Evolutionary conservation across 129 eudicot species (phyloP).

Genomic region (Ambrosia artemisiifolia): DNA sequence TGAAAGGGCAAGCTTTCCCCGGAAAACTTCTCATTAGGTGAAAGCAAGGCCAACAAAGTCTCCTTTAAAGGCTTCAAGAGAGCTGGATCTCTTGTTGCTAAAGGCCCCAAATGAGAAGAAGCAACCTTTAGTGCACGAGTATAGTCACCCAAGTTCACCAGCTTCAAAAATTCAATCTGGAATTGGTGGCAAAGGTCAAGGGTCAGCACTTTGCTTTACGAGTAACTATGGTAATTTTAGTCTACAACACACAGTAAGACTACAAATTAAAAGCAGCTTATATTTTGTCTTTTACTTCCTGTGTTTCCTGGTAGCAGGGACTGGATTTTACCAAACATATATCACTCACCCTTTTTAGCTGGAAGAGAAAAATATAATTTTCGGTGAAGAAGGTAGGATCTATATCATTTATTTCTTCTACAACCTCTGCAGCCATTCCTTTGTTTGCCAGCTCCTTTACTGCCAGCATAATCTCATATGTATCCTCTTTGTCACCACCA

Average conservation of each 20-base stretch:
- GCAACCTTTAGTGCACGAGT: conserved; percentile 82
- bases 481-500: conserved; percentile 44
- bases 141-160: conserved; percentile 70
- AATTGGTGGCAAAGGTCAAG: neutral
- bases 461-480: conserved; percentile 68
- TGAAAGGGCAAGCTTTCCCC: conserved; percentile 55
- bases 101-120: conserved; percentile 75
- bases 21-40: conserved; percentile 58
- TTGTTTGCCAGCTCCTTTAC: conserved; percentile 77
- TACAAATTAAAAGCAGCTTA: neutral
- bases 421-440: conserved; percentile 97
- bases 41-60: conserved; percentile 74
- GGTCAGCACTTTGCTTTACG: neutral
- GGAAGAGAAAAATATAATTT: conserved; percentile 69
- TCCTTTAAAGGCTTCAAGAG: conserved; percentile 85
- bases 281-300: neutral
- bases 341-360: conserved; percentile 76
- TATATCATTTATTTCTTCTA: conserved; percentile 76
- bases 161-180: conserved; percentile 92
- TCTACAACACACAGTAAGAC: conserved; percentile 1
- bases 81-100: conserved; percentile 76
- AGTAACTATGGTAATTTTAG: neutral
- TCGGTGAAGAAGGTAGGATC: conserved; percentile 62
- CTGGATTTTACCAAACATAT: neutral
- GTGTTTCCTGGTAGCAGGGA: neutral